A percentile compares a stretch with the other conserved stretches of the same genome.
Evolutionary conservation across 495 filamentous ascomycete species (phyloP).

Genomic region (Lentithecium fluviatile): DNA sequence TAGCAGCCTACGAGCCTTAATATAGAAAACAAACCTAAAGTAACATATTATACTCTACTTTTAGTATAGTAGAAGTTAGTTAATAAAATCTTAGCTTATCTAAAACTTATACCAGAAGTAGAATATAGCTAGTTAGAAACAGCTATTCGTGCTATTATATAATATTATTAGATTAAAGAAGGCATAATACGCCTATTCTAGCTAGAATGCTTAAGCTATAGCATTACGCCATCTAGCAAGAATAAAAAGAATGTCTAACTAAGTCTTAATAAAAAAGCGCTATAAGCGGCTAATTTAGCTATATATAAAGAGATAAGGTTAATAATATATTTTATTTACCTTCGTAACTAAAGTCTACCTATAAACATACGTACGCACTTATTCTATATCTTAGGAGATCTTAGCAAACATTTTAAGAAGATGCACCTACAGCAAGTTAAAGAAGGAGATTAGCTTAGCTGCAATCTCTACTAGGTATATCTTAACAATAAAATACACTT

Average conservation of each 20-base stretch:
- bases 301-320: constrained; percentile 42
- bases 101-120: constrained; percentile 15
- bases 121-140: constrained; percentile 16
- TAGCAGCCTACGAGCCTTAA: constrained; percentile 35
- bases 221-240: constrained; percentile 1
- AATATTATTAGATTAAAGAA: constrained; percentile 30
- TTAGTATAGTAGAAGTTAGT: constrained; percentile 26
- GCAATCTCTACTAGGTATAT: constrained; percentile 14
- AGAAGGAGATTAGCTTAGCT: constrained; percentile 32
- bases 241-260: constrained; percentile 6
- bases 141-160: constrained; percentile 23
- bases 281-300: constrained; percentile 35
- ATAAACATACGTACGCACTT: constrained; percentile 37
- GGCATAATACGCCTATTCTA: constrained; percentile 9
- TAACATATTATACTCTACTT: constrained; percentile 12
- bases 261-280: constrained; percentile 11
- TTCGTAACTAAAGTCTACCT: constrained; percentile 42
- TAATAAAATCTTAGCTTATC: constrained; percentile 21
- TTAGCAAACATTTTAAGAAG: constrained; percentile 48
- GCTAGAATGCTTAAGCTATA: constrained; percentile 13
- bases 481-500: constrained; percentile 37
- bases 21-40: constrained; percentile 2
- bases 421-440: constrained; percentile 43
- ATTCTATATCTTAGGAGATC: constrained; percentile 31
- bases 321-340: constrained; percentile 45